Evolutionary conservation across 2,329 filamentous ascomycete genomes (phyloP).

Genomic region (Elsinoe perseae): DNA sequence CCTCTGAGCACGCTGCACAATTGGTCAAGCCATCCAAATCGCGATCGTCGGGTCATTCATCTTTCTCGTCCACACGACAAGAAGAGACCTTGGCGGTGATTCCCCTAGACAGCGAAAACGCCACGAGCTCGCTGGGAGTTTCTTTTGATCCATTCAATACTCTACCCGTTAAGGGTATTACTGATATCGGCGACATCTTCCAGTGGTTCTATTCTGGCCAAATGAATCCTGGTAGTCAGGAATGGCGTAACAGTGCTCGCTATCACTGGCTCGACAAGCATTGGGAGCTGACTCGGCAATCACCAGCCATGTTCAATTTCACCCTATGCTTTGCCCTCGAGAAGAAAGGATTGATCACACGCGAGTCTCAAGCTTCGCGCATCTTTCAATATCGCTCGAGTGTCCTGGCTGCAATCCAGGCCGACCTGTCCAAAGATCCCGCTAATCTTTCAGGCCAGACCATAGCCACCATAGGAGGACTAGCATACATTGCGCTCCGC

Average conservation of each 20-base stretch:
- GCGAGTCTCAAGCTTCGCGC: neutral
- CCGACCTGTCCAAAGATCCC: neutral
- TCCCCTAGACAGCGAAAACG: neutral
- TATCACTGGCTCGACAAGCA: constrained; percentile 14
- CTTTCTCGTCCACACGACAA: neutral
- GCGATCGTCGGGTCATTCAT: neutral
- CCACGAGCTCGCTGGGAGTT: neutral
- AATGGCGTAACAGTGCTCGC: constrained; percentile 3
- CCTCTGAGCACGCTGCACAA: neutral
- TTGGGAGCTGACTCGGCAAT: constrained; percentile 7
- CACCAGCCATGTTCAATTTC: constrained; percentile 2
- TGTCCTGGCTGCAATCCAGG: neutral
- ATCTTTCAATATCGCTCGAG: neutral
- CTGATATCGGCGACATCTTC: constrained; percentile 1
- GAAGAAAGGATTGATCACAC: constrained; percentile 3
- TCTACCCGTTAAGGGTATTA: neutral
- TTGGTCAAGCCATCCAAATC: neutral
- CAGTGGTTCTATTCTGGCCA: constrained; percentile 10
- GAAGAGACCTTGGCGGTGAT: neutral
- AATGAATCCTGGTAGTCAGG: neutral
- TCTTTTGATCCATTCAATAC: constrained; percentile 5
- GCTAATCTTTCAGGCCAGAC: neutral
- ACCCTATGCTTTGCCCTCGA: constrained; percentile 2
- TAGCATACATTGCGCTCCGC: constrained; percentile 1
- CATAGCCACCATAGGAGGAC: neutral